Percentiles rank a stretch among this genome's conserved stretches.
These are phyloP conservation scores for Mucor irregularis DNA, from an alignment of 371 early-diverging fungal species.

Conservation along the genomic window DNA sequence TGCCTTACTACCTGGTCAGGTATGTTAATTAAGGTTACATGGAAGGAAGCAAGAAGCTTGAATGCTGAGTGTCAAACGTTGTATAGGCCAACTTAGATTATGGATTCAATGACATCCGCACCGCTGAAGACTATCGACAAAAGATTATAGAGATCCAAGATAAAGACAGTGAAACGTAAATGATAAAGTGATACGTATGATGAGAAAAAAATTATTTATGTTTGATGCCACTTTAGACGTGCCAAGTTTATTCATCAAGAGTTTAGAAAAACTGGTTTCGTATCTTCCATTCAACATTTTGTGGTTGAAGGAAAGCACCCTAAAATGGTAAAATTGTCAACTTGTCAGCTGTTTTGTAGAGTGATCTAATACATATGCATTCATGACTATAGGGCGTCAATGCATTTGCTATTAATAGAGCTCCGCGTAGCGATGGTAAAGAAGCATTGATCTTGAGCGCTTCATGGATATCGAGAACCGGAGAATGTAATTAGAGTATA, in stretches of 20 bases:
- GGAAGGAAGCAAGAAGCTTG: background rate
- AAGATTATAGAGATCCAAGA: slow-evolving; percentile 23
- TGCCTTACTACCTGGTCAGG: slow-evolving; percentile 78
- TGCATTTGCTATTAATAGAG: slow-evolving; percentile 82
- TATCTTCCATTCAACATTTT: slow-evolving; percentile 60
- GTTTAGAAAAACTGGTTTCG: slow-evolving; percentile 58
- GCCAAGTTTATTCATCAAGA: slow-evolving; percentile 53
- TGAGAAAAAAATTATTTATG: background rate
- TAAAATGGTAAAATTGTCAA: slow-evolving; percentile 8
- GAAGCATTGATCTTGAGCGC: slow-evolving; percentile 87
- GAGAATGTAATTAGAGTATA: slow-evolving; percentile 34
- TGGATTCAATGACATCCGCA: slow-evolving; percentile 48
- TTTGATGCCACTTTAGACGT: slow-evolving; percentile 31
- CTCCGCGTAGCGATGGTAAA: slow-evolving; percentile 88
- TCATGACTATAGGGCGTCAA: slow-evolving; percentile 61
- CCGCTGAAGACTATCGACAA: slow-evolving; percentile 54
- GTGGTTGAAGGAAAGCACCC: slow-evolving; percentile 23
- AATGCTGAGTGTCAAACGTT: no score
- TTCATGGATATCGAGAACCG: slow-evolving; percentile 69
- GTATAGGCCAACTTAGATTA: slow-evolving; percentile 57
- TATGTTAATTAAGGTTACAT: slow-evolving; percentile 16
- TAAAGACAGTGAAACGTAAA: slow-evolving; percentile 30
- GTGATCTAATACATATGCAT: slow-evolving; percentile 4
- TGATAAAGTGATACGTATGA: background rate
- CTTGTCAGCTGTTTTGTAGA: no score